Evolutionary conservation across 129 eudicot species (phyloP), one percentile per base, ranked within the genome.

Genomic region (Tagetes patula): DNA sequence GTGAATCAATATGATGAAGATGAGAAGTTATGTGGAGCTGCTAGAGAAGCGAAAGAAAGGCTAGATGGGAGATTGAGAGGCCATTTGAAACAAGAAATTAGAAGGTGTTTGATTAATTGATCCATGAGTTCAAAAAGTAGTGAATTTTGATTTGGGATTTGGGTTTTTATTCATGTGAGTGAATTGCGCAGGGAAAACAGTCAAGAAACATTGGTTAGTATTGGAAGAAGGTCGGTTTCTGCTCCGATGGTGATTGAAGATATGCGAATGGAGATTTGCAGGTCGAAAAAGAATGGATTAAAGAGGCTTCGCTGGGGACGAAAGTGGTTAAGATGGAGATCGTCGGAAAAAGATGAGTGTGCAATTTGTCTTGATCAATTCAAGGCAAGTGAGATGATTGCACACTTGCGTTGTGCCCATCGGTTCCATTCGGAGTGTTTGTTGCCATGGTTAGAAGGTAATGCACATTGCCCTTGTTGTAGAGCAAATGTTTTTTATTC

Each of bases 31-130:
- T 81, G 85, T 14, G 85, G 78, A 5, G 74, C 61, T 11, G 94
- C 89, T 12, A 77, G 89, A 77, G 84, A 87, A 85, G 94, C 94
- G 39, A 87, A 82, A 80, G 86, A 80, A 66, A 85, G 90, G 39
- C 58, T 87, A 52, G 84, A 85, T 65, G 87, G 83, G 70, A 85
- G 85, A 79, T 77, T 87, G 3, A 79, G 83, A 69, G 84, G 86
- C 37, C 84, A 81, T 53, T 45, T 71, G 46, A 84, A 78, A 65
- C 74, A 81, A 58, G 74, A 80, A 34, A 60, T 63, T 8, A 70
- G 12, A 63, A 82, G 82, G 87, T 79, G n/a, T 12, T 12, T 9
- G 50, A 47, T 9, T 10, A 10, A 3, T 6, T 7, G 47, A 42
- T 42, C 47, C 10, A 77, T 53, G 62, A 5, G 33, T 8, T 12